These are phyloP conservation scores for Schizosaccharomyces japonicus DNA, from an alignment of 805 yeast species.

Conservation along the genomic window DNA sequence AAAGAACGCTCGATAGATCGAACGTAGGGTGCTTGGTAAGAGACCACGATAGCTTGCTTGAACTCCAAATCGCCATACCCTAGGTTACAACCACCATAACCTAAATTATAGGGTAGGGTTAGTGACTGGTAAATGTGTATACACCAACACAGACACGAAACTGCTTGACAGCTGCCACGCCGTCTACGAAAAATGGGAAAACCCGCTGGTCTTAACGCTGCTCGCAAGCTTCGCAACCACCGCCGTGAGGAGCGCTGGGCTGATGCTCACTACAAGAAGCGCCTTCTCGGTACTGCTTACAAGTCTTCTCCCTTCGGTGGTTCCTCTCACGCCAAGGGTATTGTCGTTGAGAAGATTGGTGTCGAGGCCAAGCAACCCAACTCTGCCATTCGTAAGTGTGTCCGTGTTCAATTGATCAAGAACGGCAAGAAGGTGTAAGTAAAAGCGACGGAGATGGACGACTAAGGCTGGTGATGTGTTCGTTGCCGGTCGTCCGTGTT, in stretches of 20 bases:
- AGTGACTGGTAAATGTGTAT: too few species aligned
- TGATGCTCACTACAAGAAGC: conserved; percentile 88
- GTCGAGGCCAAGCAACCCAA: conserved; percentile 99
- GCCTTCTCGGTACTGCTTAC: conserved; percentile 98
- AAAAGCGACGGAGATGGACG: too few species aligned
- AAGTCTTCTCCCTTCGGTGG: conserved; percentile 99
- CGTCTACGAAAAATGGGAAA: conserved; percentile 6
- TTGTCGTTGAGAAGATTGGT: conserved; percentile 97
- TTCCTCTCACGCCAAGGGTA: conserved; percentile 99
- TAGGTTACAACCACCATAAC: too few species aligned
- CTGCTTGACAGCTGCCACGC: too few species aligned
- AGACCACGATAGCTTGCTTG: too few species aligned
- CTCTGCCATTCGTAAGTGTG: conserved; percentile 99
- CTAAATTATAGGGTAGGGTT: too few species aligned
- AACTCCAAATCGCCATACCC: too few species aligned
- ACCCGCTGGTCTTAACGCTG: conserved; percentile 91
- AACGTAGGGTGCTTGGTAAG: too few species aligned
- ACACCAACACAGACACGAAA: too few species aligned
- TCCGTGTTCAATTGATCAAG: conserved; percentile 95
- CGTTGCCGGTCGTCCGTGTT: too few species aligned
- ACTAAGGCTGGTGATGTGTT: too few species aligned
- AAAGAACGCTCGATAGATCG: too few species aligned
- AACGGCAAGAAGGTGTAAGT: conserved; percentile 74
- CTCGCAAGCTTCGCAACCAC: conserved; percentile 98
- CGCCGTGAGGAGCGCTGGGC: conserved; percentile 99